Percentiles rank a stretch among this genome's conserved stretches.
phyloP scores from a whole-genome alignment of 305 asterid species.

The Rubia peregrina region DNA sequence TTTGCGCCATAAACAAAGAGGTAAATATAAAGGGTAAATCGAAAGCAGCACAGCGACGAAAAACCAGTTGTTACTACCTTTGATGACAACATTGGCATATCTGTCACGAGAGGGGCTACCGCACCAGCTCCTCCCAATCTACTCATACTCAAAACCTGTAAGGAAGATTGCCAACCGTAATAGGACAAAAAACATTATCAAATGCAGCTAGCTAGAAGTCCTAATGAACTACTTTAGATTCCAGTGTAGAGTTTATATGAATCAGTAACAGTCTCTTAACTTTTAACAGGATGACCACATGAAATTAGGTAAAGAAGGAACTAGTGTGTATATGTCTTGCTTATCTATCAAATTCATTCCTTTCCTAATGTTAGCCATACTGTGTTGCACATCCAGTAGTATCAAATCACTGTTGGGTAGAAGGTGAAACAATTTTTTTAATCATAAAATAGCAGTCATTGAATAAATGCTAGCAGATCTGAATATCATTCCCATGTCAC shows the following conservation, averaged over 20 bases:
- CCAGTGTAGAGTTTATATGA: not conserved
- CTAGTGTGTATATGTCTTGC: not conserved
- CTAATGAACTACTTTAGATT: conserved; percentile 1
- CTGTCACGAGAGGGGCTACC: conserved; percentile 95
- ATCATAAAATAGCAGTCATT: not conserved
- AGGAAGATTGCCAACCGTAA: not conserved
- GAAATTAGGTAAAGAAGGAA: not conserved
- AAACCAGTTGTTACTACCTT: conserved; percentile 41
- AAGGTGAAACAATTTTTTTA: not conserved
- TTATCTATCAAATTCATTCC: not conserved
- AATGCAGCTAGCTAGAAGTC: conserved; percentile 6
- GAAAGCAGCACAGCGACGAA: not conserved
- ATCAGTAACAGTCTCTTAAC: not conserved
- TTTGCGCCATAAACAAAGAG: conserved; percentile 18
- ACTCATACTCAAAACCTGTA: conserved; percentile 98
- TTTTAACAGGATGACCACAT: not conserved
- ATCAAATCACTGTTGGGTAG: conserved; percentile 5
- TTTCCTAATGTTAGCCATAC: not conserved
- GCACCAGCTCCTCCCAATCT: conserved; percentile 98
- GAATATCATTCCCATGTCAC: not conserved
- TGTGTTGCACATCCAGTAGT: not conserved
- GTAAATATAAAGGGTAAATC: conserved; percentile 2
- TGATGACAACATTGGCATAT: conserved; percentile 65
- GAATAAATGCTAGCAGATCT: not conserved
- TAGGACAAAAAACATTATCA: not conserved